A percentile compares a stretch with the other conserved stretches of the same genome.
These are phyloP conservation scores for Aspergillus amoenus DNA, from an alignment of 2,329 filamentous ascomycete species.

Conservation along the genomic window DNA sequence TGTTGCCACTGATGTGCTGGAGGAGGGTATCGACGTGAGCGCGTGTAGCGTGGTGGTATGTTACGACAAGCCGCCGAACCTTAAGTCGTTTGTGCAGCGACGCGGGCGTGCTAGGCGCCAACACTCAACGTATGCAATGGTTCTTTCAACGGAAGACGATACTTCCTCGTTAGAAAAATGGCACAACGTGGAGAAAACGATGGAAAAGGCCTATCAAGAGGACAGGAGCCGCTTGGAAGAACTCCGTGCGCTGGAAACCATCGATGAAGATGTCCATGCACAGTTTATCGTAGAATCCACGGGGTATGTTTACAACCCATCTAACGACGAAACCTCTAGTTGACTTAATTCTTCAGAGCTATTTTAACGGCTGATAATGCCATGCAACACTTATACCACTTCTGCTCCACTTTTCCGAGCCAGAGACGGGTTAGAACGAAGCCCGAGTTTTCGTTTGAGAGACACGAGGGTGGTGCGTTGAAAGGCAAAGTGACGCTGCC, in stretches of 20 bases:
- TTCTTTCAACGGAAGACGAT: constrained; percentile 43
- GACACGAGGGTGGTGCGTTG: constrained; percentile 19
- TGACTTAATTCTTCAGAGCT: constrained; percentile 49
- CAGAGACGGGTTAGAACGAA: constrained; percentile 60
- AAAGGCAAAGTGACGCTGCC: constrained; percentile 69
- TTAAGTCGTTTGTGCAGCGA: constrained; percentile 66
- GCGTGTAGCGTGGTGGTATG: constrained; percentile 65
- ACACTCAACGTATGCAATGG: constrained; percentile 55
- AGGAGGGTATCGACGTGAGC: constrained; percentile 63
- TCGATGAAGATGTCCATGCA: constrained; percentile 39
- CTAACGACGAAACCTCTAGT: neutral
- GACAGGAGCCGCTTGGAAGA: constrained; percentile 55
- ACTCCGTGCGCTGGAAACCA: constrained; percentile 51
- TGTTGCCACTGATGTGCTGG: constrained; percentile 57
- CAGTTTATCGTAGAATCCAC: constrained; percentile 42
- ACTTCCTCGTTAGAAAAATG: constrained; percentile 51
- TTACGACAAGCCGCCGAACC: constrained; percentile 60
- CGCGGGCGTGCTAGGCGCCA: constrained; percentile 62
- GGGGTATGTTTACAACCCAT: constrained; percentile 16
- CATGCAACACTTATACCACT: constrained; percentile 75
- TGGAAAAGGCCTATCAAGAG: constrained; percentile 69
- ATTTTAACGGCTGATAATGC: constrained; percentile 71
- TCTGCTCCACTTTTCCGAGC: constrained; percentile 65
- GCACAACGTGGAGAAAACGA: constrained; percentile 67
- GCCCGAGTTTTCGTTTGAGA: constrained; percentile 61